Evolutionary conservation across 441 rosid species (phyloP), one percentile per base, ranked within the genome.

Genomic region (Euphorbia corollata): DNA sequence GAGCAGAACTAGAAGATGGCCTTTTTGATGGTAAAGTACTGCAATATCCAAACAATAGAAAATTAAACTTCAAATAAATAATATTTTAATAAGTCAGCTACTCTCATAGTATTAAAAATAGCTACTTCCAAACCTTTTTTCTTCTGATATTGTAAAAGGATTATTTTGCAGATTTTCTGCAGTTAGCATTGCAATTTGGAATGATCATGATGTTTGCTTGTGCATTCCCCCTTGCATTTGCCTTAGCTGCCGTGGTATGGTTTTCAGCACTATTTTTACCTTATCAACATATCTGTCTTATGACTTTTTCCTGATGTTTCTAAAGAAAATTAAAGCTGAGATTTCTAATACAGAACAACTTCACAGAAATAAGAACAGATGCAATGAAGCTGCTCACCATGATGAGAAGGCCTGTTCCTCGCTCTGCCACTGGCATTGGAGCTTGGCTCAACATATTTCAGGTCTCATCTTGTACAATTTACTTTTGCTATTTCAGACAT

Each of bases 151-250:
- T 30, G 16, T 48, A 63, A 59, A 50, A 41, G 53, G 59, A 63
- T 74, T 19, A 24, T 2, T 63, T 19, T 77, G 76, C 82, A 87
- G 96, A 91, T 76, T 87, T 79, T 64, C 87, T 93, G 65, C 95
- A 83, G 88, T 71, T 93, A 70, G 84, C 91, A 16, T 82, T 93
- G 79, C 97, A 93, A 71, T 91, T 93, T 63, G 99, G 99, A 77
- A 90, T 86, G 96, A 81, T 91, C 79, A 89, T 90, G 99, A 93
- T 93, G 99, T 90, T 91, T 70, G 99, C 97, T 65, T 89, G 97
- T 69, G 99, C 96, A 59, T 90, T 86, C 69, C 97, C 98, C 69
- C 89, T 87, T 39, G 92, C 91, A 68, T 93, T 93, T 76, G 82
- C 84, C 67, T 84, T 91, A 60, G 83, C 90, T 72, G 80, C 88